phyloP scores from a whole-genome alignment of 2,329 filamentous ascomycete genomes.

The Diaporthe velutina region DNA sequence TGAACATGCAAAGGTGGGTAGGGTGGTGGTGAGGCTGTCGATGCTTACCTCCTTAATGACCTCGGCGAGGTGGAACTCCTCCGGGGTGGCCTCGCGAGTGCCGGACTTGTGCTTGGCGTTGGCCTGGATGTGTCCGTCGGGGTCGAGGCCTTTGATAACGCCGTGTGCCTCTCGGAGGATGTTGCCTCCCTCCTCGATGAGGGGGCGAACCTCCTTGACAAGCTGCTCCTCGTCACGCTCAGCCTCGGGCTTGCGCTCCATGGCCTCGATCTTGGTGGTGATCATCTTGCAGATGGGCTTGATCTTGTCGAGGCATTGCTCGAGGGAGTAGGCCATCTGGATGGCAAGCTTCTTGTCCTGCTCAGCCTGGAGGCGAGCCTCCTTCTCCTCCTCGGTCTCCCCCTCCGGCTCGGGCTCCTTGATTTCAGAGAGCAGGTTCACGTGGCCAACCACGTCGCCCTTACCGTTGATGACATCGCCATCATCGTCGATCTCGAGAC shows the following conservation, averaged over 20 bases:
- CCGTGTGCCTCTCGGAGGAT: constrained; percentile 91
- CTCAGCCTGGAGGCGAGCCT: constrained; percentile 67
- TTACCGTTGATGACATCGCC: constrained; percentile 79
- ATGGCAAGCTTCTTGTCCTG: constrained; percentile 82
- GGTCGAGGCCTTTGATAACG: constrained; percentile 87
- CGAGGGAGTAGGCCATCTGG: constrained; percentile 79
- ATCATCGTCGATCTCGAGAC: constrained; percentile 78
- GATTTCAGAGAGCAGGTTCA: constrained; percentile 74
- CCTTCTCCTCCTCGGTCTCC: constrained; percentile 71
- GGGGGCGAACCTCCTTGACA: constrained; percentile 86
- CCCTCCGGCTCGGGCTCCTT: constrained; percentile 62
- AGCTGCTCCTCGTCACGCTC: constrained; percentile 92
- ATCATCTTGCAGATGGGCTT: constrained; percentile 90
- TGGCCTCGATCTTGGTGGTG: constrained; percentile 83
- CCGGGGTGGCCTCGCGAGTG: constrained; percentile 80
- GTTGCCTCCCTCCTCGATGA: constrained; percentile 87
- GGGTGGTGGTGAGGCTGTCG: not conserved
- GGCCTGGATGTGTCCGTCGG: constrained; percentile 86
- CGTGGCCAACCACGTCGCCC: constrained; percentile 76
- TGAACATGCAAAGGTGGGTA: not conserved
- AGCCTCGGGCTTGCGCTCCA: constrained; percentile 84
- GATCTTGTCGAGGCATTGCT: constrained; percentile 85
- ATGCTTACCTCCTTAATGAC: constrained; percentile 77
- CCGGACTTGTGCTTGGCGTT: constrained; percentile 87
- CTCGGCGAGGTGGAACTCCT: constrained; percentile 88